phyloP scores from a whole-genome alignment of 2,329 filamentous ascomycete genomes.

The Hypoxylon sp. region DNA sequence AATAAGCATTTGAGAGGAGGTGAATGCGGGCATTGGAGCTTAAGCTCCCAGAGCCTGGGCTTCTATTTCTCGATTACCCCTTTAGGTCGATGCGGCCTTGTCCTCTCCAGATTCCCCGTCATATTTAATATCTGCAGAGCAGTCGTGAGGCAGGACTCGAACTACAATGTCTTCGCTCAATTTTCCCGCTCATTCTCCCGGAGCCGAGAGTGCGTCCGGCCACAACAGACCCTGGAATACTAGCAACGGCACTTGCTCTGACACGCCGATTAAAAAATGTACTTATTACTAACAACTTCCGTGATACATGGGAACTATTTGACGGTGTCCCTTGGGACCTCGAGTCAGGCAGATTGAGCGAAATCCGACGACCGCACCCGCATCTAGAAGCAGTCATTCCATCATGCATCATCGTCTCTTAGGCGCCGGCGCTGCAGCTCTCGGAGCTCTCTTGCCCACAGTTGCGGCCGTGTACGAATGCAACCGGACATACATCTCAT shows the following conservation, averaged over 20 bases:
- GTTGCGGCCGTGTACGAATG: conserved; percentile 47
- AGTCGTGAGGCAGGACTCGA: conserved; percentile 10
- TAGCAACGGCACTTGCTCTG: conserved; percentile 38
- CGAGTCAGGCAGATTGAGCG: not conserved
- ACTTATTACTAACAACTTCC: conserved; percentile 16
- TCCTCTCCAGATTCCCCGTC: conserved; percentile 28
- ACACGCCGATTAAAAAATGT: conserved; percentile 11
- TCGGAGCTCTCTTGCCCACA: conserved; percentile 29
- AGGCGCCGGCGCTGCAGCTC: conserved; percentile 20
- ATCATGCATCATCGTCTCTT: conserved; percentile 32
- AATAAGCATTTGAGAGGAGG: conserved; percentile 19
- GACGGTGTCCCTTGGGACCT: not conserved
- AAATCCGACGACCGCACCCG: not conserved
- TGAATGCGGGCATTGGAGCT: conserved; percentile 24
- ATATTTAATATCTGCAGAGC: conserved; percentile 41
- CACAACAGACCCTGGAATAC: conserved; percentile 13
- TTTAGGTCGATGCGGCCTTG: conserved; percentile 19
- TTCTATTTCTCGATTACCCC: conserved; percentile 29
- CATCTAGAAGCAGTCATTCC: not conserved
- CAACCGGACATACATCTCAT: conserved; percentile 46
- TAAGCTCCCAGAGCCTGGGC: conserved; percentile 19
- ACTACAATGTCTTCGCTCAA: conserved; percentile 18
- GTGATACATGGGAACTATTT: not conserved
- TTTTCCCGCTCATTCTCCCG: conserved; percentile 44
- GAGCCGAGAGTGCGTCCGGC: conserved; percentile 32